A percentile compares a stretch with the other conserved stretches of the same genome.
phyloP scores from a whole-genome alignment of 192 early-diverging fungal genomes.

The Backusella parvicylindrica region DNA sequence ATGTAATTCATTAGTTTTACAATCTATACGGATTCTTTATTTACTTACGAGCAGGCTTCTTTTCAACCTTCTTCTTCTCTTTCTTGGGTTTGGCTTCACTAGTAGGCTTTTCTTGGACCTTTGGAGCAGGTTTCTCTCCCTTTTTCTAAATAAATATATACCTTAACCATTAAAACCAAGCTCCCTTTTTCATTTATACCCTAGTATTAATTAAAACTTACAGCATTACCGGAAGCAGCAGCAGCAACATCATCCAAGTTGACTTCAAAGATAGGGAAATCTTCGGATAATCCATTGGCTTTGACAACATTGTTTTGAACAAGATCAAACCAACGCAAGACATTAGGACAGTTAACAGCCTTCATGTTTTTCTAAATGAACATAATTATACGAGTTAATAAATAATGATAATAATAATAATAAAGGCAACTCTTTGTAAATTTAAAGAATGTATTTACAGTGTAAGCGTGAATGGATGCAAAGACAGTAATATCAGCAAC shows the following conservation, averaged over 20 bases:
- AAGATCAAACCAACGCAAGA: constrained; percentile 78
- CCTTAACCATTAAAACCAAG: neutral
- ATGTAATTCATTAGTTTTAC: neutral
- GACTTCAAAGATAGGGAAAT: constrained; percentile 37
- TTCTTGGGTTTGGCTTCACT: constrained; percentile 48
- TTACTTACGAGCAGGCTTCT: constrained; percentile 44
- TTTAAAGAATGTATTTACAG: constrained; percentile 32
- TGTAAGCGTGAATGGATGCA: constrained; percentile 57
- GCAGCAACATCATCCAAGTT: constrained; percentile 43
- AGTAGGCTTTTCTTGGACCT: constrained; percentile 23
- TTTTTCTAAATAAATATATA: neutral
- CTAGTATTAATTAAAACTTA: neutral
- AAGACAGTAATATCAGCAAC: constrained; percentile 67
- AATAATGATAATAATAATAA: neutral
- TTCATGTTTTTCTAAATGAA: constrained; percentile 13
- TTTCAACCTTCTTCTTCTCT: constrained; percentile 59
- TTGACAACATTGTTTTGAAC: constrained; percentile 64
- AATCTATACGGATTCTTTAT: neutral
- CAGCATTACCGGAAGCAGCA: constrained; percentile 20
- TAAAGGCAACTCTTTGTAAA: no score
- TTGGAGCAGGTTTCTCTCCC: constrained; percentile 20
- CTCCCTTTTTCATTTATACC: neutral
- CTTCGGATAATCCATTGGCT: constrained; percentile 38
- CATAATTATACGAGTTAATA: neutral
- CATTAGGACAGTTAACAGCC: constrained; percentile 47